Base-by-base conservation (phyloP, 805 yeast species). In the Pichia cephalocereana region DNA sequence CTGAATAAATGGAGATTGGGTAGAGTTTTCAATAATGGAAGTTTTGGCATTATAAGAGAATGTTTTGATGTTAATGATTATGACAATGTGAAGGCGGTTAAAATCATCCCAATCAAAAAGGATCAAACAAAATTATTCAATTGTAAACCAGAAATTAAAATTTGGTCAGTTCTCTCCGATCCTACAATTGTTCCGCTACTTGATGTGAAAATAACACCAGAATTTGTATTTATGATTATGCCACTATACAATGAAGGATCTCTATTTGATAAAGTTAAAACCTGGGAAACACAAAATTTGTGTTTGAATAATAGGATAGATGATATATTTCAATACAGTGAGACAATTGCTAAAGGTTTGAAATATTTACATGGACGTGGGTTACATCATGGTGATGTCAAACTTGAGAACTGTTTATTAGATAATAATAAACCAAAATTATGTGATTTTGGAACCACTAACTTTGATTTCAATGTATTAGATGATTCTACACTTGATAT, bases 381-480 rank as follows among this genome's bases (percentile, higher is more conserved):
- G 1, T 71, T 86, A 32, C 85, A 82, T 9, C 96, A 87, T 58
- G 90, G 96, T 2, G 96, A 87, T 65, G 63, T 87, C 43, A 87
- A 87, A 65, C 70, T 87, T 41, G 96, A 87, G 57, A 87, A 87
- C 59, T 85, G 91, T 52, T 67, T 87, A 41, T 62, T 86, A 28
- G 81, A 81, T n/a, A 41, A 54, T 12, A 57, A 62, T 46, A 68
- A 67, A 41, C 70, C 86, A 52, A 60, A 83, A 27, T 61, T 90
- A 8, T 86, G 96, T 66, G 98, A 90, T 65, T 90, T 90, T 68
- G 98, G 98, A 6, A 86, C 90, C 95, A 68, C 80, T 3, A 53
- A 57, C 46, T 60, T 55, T 51, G 51, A 48, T 36, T n/a, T 41
- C 1, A 44, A 38, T 30, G 28, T 38, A 6, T 30, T n/a, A 9